phyloP scores from a whole-genome alignment of 2,329 filamentous ascomycete genomes.

The Aspergillus tanneri region DNA sequence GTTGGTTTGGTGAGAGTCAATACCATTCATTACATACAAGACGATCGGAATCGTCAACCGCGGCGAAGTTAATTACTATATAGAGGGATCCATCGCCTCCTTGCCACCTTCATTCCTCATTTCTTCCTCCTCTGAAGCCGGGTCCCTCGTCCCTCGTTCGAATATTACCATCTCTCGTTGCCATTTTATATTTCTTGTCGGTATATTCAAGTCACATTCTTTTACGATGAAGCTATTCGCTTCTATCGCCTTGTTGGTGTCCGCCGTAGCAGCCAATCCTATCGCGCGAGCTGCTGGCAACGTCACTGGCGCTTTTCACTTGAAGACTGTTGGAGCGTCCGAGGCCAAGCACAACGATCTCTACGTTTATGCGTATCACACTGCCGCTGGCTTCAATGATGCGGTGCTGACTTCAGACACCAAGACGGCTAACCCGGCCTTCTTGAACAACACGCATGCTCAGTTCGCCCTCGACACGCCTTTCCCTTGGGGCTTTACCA shows the following conservation, averaged over 20 bases:
- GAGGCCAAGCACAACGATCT: slow-evolving; percentile 34
- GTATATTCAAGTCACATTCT: not conserved
- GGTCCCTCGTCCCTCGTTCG: not conserved
- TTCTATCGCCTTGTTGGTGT: slow-evolving; percentile 30
- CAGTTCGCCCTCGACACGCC: slow-evolving; percentile 30
- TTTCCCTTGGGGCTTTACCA: slow-evolving; percentile 34
- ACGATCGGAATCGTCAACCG: too few species aligned
- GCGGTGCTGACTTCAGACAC: slow-evolving; percentile 33
- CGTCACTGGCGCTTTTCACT: slow-evolving; percentile 28
- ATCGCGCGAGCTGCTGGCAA: slow-evolving; percentile 20
- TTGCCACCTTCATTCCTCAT: not conserved
- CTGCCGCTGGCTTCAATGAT: slow-evolving; percentile 42
- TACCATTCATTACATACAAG: too few species aligned
- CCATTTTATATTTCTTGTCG: not conserved
- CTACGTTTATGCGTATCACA: slow-evolving; percentile 41
- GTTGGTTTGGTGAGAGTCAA: too few species aligned
- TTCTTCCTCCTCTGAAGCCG: not conserved
- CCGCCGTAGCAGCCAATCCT: slow-evolving; percentile 28
- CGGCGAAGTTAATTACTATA: too few species aligned
- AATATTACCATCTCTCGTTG: slow-evolving; percentile 4
- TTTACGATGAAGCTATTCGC: slow-evolving; percentile 31
- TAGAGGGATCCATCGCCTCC: too few species aligned
- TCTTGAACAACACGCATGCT: slow-evolving; percentile 35
- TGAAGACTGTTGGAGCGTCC: slow-evolving; percentile 34
- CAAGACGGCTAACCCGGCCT: slow-evolving; percentile 26